Evolutionary conservation across 345 rosid genomes (phyloP).

Genomic region (Turritis glabra): DNA sequence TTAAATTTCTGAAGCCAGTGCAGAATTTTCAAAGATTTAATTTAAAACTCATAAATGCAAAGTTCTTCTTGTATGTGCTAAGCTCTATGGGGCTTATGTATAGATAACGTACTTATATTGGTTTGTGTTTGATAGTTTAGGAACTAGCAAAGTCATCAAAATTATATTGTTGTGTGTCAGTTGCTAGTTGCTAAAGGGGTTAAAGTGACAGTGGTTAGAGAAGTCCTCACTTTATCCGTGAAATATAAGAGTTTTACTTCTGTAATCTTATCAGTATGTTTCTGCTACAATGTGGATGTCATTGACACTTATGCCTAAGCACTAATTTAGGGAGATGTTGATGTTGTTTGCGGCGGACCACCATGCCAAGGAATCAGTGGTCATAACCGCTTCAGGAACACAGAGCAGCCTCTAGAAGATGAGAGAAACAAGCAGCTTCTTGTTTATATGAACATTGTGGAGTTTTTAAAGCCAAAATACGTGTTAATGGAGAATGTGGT

Average conservation of each 20-base stretch:
- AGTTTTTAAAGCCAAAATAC: conserved; percentile 62
- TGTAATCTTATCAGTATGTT: not conserved
- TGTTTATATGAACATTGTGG: conserved; percentile 69
- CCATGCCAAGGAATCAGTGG: conserved; percentile 94
- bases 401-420: conserved; percentile 51
- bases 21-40: not conserved
- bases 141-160: not conserved
- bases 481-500: conserved; percentile 86
- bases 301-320: conserved; percentile 4
- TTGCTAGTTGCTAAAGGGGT: not conserved
- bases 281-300: not conserved
- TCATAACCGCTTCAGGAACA: conserved; percentile 62
- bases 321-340: conserved; percentile 53
- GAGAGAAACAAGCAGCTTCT: conserved; percentile 63
- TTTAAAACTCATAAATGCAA: not conserved
- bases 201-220: not conserved
- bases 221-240: not conserved
- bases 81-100: not conserved
- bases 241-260: not conserved
- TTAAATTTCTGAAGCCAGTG: not conserved
- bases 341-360: conserved; percentile 88
- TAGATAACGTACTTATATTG: not conserved
- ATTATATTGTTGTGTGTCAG: not conserved
- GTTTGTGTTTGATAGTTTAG: not conserved
- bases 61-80: not conserved